A percentile compares a stretch with the other conserved stretches of the same genome.
Evolutionary conservation across 1,284 basidiomycete species (phyloP).

Genomic region (Coniferiporia sulphurascens): DNA sequence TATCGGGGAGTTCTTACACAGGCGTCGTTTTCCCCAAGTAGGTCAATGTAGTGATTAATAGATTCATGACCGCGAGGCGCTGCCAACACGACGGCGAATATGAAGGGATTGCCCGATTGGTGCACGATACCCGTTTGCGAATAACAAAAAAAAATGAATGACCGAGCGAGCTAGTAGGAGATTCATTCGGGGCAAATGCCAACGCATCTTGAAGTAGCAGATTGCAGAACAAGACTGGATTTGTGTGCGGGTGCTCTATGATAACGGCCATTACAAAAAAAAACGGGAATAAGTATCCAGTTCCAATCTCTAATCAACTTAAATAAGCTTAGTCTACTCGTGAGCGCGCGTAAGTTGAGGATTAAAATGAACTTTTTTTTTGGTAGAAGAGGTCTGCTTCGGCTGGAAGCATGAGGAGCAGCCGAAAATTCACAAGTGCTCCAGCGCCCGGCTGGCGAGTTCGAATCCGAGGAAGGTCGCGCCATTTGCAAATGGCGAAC

Average conservation of each 20-base stretch:
- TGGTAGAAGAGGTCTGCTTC: neutral
- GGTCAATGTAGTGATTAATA: no score
- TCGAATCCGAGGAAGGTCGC: constrained; percentile 92
- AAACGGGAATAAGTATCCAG: neutral
- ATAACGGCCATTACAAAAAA: neutral
- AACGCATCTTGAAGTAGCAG: neutral
- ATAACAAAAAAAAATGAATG: no score
- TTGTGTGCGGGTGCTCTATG: neutral
- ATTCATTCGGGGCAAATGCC: no score
- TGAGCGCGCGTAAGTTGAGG: neutral
- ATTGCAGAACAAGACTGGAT: neutral
- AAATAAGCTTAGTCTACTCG: neutral
- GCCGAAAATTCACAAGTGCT: neutral
- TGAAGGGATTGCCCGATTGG: no score
- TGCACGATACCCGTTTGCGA: no score
- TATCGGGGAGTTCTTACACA: no score
- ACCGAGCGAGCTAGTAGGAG: no score
- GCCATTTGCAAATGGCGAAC: constrained; percentile 87
- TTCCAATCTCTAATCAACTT: neutral
- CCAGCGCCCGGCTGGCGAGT: constrained; percentile 59
- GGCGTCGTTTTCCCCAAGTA: no score
- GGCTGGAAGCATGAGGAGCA: no score
- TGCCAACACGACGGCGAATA: no score
- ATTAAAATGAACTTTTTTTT: neutral
- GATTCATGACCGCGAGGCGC: no score